Evolutionary conservation across 1,284 basidiomycete genomes (phyloP), one percentile per base, ranked within the genome.

Genomic region (Lentinula novae-zelandiae): DNA sequence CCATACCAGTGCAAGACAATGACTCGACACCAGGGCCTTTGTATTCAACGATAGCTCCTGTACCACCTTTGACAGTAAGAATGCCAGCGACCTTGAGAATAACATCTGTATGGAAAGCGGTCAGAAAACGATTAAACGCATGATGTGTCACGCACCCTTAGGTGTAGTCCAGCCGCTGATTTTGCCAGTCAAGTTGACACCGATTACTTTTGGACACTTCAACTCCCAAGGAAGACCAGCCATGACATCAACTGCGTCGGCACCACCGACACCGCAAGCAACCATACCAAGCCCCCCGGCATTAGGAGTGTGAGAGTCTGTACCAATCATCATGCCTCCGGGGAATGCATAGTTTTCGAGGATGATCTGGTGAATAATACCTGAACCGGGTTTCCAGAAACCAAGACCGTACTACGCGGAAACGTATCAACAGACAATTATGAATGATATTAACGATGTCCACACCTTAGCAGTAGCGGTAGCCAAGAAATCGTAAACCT

Each of bases 341-440:
- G 96, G 96, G 86, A 96, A 95, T 13, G 96, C 97, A 76, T 98
- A 98, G 83, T 99, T 98, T 78, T 99, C 96, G 69, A 98, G 85
- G 70, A 99, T 93, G 71, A 96, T 96, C 78, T 97, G 94, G 77
- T 96, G 94, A 68, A 96, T 95, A 74, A 96, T 99, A 81, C 96
- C 96, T 71, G 95, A 97, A 70, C 97, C 96, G 58, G 96, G 95
- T 81, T 91, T 94, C 97, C 96, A 99, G 86, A 99, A 99, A 67
- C 96, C 96, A 68, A 98, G 93, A 73, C 95, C 95, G 77, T 98
- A 98, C 91, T 90, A 62, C 5, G 22, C 42, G 10, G 22, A 48
- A 63, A 38, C 8, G n/a, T 53, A 46, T 57, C 33, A 60, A 53
- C 17, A 46, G 13, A n/a, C 20, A 39, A 58, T 9, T 10, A 15